phyloP scores from a whole-genome alignment of 2,329 filamentous ascomycete genomes.

The Corinectria fuckeliana region DNA sequence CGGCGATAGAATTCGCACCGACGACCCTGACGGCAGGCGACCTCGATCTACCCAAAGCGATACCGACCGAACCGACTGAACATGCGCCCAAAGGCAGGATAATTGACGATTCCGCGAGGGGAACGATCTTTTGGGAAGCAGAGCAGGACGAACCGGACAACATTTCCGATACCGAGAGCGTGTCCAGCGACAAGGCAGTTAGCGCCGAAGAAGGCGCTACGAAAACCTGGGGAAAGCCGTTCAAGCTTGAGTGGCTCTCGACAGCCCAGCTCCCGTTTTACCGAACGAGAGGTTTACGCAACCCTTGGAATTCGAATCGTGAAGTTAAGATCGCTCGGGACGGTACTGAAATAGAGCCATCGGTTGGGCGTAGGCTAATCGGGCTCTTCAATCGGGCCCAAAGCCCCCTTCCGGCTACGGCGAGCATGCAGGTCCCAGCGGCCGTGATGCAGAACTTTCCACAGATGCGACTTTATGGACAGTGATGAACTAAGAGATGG shows the following conservation, averaged over 20 bases:
- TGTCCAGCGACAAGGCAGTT: slow-evolving; percentile 47
- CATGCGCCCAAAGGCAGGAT: slow-evolving; percentile 83
- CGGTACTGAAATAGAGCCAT: slow-evolving; percentile 89
- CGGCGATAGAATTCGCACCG: slow-evolving; percentile 72
- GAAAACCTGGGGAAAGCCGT: slow-evolving; percentile 88
- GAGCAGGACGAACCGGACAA: slow-evolving; percentile 63
- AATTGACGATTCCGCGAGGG: slow-evolving; percentile 90
- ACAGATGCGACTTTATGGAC: slow-evolving; percentile 45
- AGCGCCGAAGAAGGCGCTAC: slow-evolving; percentile 51
- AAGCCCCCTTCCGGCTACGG: slow-evolving; percentile 44
- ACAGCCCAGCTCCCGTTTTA: slow-evolving; percentile 87
- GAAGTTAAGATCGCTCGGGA: slow-evolving; percentile 97
- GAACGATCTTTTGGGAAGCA: slow-evolving; percentile 96
- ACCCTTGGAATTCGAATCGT: slow-evolving; percentile 93
- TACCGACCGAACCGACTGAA: slow-evolving; percentile 78
- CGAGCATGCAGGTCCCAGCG: slow-evolving; percentile 42
- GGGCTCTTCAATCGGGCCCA: slow-evolving; percentile 74
- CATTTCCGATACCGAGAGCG: slow-evolving; percentile 52
- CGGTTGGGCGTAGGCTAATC: slow-evolving; percentile 76
- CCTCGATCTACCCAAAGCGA: slow-evolving; percentile 77
- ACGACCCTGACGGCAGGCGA: slow-evolving; percentile 65
- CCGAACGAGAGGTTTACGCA: slow-evolving; percentile 82
- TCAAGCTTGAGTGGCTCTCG: slow-evolving; percentile 89
- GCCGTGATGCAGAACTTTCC: slow-evolving; percentile 48
- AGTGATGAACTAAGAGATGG: slow-evolving; percentile 17